A percentile compares a stretch with the other conserved stretches of the same genome.
Evolutionary conservation across 352 stramenopile species (phyloP).

Genomic region (Pythium oligandrum): DNA sequence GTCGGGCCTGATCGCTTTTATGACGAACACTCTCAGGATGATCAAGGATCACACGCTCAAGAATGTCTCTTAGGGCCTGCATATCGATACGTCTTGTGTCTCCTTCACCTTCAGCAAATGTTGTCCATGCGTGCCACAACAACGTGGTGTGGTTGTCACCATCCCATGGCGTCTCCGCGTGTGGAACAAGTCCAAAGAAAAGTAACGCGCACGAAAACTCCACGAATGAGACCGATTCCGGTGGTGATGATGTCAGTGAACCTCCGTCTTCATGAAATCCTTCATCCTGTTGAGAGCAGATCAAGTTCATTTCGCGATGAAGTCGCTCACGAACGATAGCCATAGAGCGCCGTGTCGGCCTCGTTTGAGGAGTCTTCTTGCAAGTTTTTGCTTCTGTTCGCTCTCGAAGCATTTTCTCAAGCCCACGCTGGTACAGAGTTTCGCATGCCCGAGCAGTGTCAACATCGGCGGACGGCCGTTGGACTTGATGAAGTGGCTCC

Average conservation of each 20-base stretch:
- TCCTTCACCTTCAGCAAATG: slow-evolving; percentile 14
- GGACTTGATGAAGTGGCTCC: background rate
- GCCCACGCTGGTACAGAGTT: slow-evolving; percentile 40
- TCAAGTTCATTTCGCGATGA: slow-evolving; percentile 25
- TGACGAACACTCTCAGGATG: too few species aligned
- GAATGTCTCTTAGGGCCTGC: too few species aligned
- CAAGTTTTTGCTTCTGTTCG: background rate
- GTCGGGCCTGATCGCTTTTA: background rate
- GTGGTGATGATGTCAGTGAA: too few species aligned
- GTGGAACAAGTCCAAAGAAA: slow-evolving; percentile 49
- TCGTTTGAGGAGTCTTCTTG: slow-evolving; percentile 18
- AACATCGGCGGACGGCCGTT: slow-evolving; percentile 2
- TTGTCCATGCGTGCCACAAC: slow-evolving; percentile 48
- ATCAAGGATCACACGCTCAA: too few species aligned
- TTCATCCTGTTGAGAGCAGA: slow-evolving; percentile 19
- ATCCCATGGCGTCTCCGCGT: slow-evolving; percentile 32
- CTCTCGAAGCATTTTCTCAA: slow-evolving; percentile 28
- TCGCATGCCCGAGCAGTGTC: slow-evolving; percentile 32
- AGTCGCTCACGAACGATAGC: slow-evolving; percentile 35
- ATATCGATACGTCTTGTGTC: slow-evolving; percentile 6
- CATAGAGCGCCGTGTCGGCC: slow-evolving; percentile 30
- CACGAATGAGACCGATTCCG: slow-evolving; percentile 20
- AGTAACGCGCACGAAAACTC: slow-evolving; percentile 56
- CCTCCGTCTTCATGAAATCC: background rate
- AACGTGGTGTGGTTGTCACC: slow-evolving; percentile 28